Percentiles rank a stretch among this genome's conserved stretches.
phyloP scores from a whole-genome alignment of 495 filamentous ascomycete species.

The Xylaria acuta region DNA sequence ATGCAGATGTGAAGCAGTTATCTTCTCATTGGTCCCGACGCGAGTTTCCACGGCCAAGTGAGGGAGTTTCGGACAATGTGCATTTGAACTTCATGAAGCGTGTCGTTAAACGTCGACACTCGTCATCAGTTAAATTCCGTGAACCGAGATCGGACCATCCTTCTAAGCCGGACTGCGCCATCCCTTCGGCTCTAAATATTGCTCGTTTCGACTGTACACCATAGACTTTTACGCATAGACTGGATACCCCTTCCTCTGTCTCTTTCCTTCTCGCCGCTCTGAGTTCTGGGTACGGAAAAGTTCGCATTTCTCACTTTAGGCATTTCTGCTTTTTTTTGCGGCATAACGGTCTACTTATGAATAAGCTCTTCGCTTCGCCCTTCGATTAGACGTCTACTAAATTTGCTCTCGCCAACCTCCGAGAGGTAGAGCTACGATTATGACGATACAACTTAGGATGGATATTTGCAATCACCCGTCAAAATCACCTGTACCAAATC shows the following conservation, averaged over 20 bases:
- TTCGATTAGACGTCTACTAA: slow-evolving; percentile 22
- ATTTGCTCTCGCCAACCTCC: neutral
- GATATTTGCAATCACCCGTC: slow-evolving; percentile 15
- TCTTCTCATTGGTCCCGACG: slow-evolving; percentile 9
- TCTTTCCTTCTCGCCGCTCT: slow-evolving; percentile 8
- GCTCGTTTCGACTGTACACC: slow-evolving; percentile 34
- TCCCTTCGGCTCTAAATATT: neutral
- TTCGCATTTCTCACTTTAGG: slow-evolving; percentile 22
- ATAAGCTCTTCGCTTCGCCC: slow-evolving; percentile 1
- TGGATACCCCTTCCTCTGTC: slow-evolving; percentile 39
- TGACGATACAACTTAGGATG: slow-evolving; percentile 24
- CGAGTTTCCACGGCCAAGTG: neutral
- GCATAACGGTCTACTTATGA: slow-evolving; percentile 17
- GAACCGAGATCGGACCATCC: slow-evolving; percentile 6
- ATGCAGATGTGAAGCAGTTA: slow-evolving; percentile 43
- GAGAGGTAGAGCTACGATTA: slow-evolving; percentile 22
- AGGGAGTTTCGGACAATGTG: neutral
- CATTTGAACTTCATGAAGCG: neutral
- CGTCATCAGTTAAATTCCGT: neutral
- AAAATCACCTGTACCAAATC: slow-evolving; percentile 22
- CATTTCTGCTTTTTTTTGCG: slow-evolving; percentile 16
- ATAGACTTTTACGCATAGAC: slow-evolving; percentile 44
- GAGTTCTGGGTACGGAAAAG: slow-evolving; percentile 31
- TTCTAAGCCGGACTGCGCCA: slow-evolving; percentile 1
- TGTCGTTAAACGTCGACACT: neutral